phyloP scores from a whole-genome alignment of 805 yeast genomes.

The Yarrowia phangngaensis region DNA sequence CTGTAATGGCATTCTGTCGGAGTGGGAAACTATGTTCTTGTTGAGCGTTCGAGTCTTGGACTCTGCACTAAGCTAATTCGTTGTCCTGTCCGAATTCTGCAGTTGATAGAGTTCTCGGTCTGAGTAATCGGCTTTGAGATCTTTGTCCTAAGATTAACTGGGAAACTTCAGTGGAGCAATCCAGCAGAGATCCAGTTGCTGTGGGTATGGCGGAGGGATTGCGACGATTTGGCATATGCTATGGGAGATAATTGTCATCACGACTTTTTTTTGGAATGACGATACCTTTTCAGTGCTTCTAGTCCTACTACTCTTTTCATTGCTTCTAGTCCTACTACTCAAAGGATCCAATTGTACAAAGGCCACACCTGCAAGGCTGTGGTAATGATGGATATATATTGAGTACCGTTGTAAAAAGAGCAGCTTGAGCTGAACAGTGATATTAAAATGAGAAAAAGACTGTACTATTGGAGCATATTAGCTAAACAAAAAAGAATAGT shows the following conservation, averaged over 20 bases:
- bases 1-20: constrained; percentile 80
- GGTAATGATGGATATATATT: too few species aligned
- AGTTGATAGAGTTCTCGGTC: constrained; percentile 26
- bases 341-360: too few species aligned
- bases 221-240: constrained; percentile 22
- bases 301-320: too few species aligned
- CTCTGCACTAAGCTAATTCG: constrained; percentile 22
- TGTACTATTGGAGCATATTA: too few species aligned
- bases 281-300: too few species aligned
- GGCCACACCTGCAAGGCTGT: too few species aligned
- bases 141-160: constrained; percentile 22
- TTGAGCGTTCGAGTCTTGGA: constrained; percentile 71
- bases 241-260: constrained; percentile 3
- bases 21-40: constrained; percentile 90
- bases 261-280: constrained; percentile 11
- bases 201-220: constrained; percentile 27
- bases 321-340: too few species aligned
- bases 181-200: constrained; percentile 27
- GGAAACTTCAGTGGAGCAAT: constrained; percentile 27
- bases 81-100: constrained; percentile 27
- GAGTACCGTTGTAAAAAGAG: too few species aligned
- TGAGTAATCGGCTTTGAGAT: constrained; percentile 27
- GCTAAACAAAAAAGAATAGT: too few species aligned
- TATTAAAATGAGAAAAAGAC: too few species aligned
- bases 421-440: too few species aligned